Conservation (phyloP, 2,329 filamentous ascomycete genomes). For the Knufia petricola region DNA sequence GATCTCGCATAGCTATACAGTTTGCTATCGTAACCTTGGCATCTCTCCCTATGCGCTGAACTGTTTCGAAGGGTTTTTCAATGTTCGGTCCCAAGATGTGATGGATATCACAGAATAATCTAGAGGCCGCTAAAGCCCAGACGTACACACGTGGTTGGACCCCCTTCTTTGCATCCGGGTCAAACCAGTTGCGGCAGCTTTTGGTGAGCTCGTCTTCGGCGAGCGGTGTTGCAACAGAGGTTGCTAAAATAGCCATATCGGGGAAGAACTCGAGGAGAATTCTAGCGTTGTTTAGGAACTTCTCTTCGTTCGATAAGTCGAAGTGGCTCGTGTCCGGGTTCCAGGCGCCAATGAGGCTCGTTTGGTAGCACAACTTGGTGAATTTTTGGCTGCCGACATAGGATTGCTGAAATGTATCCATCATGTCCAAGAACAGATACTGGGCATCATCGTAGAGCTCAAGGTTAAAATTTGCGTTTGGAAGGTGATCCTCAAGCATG, state of each 20-base stretch:
- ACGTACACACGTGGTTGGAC: not conserved
- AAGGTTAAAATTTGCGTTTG: not conserved
- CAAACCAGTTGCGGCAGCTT: not conserved
- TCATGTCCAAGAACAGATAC: not conserved
- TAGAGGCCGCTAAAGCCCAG: not conserved
- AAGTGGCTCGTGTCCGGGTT: not conserved
- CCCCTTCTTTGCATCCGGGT: not conserved
- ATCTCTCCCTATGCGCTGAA: not conserved
- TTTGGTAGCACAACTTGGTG: not conserved
- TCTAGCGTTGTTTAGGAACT: not conserved
- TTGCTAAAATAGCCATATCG: not conserved
- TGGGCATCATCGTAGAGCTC: not conserved
- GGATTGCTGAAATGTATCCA: not conserved
- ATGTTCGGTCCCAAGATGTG: not conserved
- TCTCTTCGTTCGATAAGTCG: not conserved
- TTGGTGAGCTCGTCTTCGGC: not conserved
- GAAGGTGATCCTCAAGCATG: not conserved
- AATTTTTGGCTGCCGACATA: not conserved
- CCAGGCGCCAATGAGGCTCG: not conserved
- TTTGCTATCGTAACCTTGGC: not conserved
- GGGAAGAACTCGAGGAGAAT: not conserved
- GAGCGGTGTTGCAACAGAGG: not conserved
- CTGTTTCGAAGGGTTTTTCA: not conserved
- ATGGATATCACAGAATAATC: not conserved
- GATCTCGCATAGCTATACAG: not conserved